A percentile compares a stretch with the other conserved stretches of the same genome.
phyloP scores from a whole-genome alignment of 768 basidiomycete species.

The Rhodocollybia butyracea region DNA sequence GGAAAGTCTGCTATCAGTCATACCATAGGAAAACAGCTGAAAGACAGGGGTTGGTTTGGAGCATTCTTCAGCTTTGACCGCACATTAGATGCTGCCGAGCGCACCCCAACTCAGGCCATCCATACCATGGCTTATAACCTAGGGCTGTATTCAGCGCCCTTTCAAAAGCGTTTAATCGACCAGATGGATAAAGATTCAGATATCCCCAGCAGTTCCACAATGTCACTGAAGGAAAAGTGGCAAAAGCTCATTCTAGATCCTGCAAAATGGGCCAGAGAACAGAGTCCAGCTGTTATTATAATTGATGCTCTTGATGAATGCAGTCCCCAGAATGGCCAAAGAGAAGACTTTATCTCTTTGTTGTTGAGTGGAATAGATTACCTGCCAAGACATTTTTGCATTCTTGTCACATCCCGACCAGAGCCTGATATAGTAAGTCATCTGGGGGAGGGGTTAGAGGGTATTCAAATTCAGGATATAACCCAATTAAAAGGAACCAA shows the following conservation, averaged over 20 bases:
- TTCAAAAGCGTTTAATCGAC: neutral
- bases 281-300: neutral
- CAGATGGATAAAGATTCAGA: neutral
- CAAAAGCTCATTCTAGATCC: no score
- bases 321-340: neutral
- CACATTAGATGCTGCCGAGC: neutral
- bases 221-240: neutral
- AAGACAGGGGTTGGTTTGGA: neutral
- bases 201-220: neutral
- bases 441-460: neutral
- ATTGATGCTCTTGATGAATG: neutral
- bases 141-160: neutral
- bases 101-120: neutral
- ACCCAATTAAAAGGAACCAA: neutral
- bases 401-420: neutral
- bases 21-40: neutral
- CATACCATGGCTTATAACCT: neutral
- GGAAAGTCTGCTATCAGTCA: neutral
- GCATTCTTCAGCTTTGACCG: neutral
- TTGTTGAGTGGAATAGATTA: neutral
- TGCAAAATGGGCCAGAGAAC: neutral
- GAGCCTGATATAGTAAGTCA: neutral
- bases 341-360: neutral
- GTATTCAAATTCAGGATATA: neutral
- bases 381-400: neutral